Percentiles rank a stretch among this genome's conserved stretches.
phyloP scores from a whole-genome alignment of 2,329 filamentous ascomycete genomes.

The Venturia nashicola region DNA sequence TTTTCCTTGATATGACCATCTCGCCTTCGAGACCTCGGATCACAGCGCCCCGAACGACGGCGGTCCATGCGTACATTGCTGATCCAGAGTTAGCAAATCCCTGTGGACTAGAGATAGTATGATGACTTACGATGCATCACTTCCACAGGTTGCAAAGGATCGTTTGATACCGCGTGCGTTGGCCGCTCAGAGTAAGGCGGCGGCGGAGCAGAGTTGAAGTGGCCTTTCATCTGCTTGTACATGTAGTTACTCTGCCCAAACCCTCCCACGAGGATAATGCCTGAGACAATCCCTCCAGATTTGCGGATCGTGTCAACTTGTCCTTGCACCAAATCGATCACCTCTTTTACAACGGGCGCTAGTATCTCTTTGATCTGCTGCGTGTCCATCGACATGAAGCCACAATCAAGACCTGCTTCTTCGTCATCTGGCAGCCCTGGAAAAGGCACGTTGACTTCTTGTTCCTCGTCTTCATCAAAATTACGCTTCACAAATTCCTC shows the following conservation, averaged over 20 bases:
- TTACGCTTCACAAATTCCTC: conserved; percentile 79
- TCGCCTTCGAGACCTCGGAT: conserved; percentile 63
- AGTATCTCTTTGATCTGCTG: conserved; percentile 62
- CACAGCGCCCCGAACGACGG: conserved; percentile 66
- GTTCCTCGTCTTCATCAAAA: conserved; percentile 66
- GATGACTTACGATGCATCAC: conserved; percentile 52
- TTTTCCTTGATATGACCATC: conserved; percentile 64
- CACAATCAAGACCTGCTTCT: conserved; percentile 60
- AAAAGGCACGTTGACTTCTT: conserved; percentile 68
- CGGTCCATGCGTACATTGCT: conserved; percentile 63
- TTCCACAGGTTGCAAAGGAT: conserved; percentile 50
- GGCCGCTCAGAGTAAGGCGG: conserved; percentile 55
- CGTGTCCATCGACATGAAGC: conserved; percentile 61
- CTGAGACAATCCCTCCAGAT: conserved; percentile 33
- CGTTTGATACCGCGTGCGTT: conserved; percentile 46
- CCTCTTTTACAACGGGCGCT: conserved; percentile 56
- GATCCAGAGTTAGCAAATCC: not conserved
- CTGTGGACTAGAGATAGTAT: not conserved
- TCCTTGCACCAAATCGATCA: conserved; percentile 28
- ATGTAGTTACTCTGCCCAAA: conserved; percentile 72
- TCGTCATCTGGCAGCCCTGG: conserved; percentile 67
- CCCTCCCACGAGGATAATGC: conserved; percentile 71
- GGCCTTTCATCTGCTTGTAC: conserved; percentile 56
- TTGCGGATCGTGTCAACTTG: conserved; percentile 29
- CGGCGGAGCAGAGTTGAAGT: conserved; percentile 45